A percentile compares a stretch with the other conserved stretches of the same genome.
These are phyloP conservation scores for Didymella arachidicola DNA, from an alignment of 2,329 filamentous ascomycete species.

Conservation along the genomic window DNA sequence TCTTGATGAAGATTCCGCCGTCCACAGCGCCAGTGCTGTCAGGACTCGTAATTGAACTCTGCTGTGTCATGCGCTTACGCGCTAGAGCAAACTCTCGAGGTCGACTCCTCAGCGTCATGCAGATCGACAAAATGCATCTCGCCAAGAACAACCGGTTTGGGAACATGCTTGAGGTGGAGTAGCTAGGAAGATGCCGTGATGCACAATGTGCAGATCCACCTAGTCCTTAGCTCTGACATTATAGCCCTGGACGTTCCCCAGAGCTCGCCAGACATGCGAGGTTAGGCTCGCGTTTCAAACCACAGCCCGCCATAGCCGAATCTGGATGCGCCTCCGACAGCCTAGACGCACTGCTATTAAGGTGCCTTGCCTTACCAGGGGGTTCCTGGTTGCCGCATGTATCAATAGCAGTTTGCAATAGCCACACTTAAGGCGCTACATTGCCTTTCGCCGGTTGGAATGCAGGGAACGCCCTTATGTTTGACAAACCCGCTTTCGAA, in stretches of 20 bases:
- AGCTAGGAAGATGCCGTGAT: slow-evolving; percentile 29
- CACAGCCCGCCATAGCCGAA: slow-evolving; percentile 42
- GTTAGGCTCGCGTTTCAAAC: slow-evolving; percentile 50
- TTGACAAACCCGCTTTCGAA: slow-evolving; percentile 51
- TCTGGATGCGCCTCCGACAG: slow-evolving; percentile 46
- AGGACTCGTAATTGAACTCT: slow-evolving; percentile 3
- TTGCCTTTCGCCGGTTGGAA: slow-evolving; percentile 44
- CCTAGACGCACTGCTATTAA: slow-evolving; percentile 46
- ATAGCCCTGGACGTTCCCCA: slow-evolving; percentile 44
- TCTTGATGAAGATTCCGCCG: slow-evolving; percentile 2
- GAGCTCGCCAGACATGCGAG: slow-evolving; percentile 51
- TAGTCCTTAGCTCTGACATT: slow-evolving; percentile 33
- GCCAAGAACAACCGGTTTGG: slow-evolving; percentile 18
- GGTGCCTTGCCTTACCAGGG: slow-evolving; percentile 43
- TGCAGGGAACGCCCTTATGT: slow-evolving; percentile 52
- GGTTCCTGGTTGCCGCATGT: slow-evolving; percentile 44
- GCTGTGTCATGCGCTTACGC: slow-evolving; percentile 20
- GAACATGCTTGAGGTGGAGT: slow-evolving; percentile 24
- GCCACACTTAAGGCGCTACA: slow-evolving; percentile 49
- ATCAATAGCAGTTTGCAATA: slow-evolving; percentile 47
- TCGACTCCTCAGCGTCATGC: slow-evolving; percentile 22
- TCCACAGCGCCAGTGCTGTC: slow-evolving; percentile 10
- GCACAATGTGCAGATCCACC: slow-evolving; percentile 41
- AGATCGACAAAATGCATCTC: slow-evolving; percentile 26
- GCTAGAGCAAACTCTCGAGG: slow-evolving; percentile 22